phyloP scores from a whole-genome alignment of 371 early-diverging fungal species.

The Apophysomyces trapeziformis region DNA sequence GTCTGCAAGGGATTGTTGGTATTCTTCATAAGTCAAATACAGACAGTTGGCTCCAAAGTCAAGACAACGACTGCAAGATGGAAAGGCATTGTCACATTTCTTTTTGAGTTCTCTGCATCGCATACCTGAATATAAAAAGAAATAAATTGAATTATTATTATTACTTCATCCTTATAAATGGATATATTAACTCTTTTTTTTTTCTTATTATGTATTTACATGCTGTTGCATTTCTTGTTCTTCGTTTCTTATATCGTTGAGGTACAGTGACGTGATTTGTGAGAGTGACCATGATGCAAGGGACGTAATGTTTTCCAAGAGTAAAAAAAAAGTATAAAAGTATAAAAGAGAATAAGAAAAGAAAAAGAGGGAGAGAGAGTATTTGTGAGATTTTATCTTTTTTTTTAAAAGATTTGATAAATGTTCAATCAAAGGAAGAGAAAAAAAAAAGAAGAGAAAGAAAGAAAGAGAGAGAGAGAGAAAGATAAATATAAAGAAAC shows the following conservation, averaged over 20 bases:
- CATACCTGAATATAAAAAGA: slow-evolving; percentile 3
- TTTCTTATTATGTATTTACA: slow-evolving; percentile 1
- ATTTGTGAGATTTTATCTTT: too few relatives aligned
- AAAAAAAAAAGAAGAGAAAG: too few relatives aligned
- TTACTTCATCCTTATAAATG: neutral
- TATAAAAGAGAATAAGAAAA: too few relatives aligned
- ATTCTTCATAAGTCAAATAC: slow-evolving; percentile 13
- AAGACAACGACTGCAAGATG: slow-evolving; percentile 12
- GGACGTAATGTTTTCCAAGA: too few relatives aligned
- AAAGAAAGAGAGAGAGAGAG: neutral
- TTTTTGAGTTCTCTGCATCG: slow-evolving; percentile 14
- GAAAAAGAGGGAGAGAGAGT: too few relatives aligned
- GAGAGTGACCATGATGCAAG: neutral
- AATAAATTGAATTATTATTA: neutral
- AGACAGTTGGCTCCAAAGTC: slow-evolving; percentile 15
- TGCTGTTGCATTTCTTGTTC: slow-evolving; percentile 10
- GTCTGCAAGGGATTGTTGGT: slow-evolving; percentile 13
- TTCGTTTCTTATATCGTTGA: slow-evolving; percentile 5
- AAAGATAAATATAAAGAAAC: neutral
- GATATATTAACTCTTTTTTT: neutral
- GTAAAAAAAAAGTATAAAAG: too few relatives aligned
- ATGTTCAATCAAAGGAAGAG: too few relatives aligned
- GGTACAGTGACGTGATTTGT: neutral
- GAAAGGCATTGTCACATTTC: slow-evolving; percentile 11
- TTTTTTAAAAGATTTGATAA: too few relatives aligned